Conservation (phyloP, 1,139 yeast genomes). For the Zygoascus meyerae region DNA sequence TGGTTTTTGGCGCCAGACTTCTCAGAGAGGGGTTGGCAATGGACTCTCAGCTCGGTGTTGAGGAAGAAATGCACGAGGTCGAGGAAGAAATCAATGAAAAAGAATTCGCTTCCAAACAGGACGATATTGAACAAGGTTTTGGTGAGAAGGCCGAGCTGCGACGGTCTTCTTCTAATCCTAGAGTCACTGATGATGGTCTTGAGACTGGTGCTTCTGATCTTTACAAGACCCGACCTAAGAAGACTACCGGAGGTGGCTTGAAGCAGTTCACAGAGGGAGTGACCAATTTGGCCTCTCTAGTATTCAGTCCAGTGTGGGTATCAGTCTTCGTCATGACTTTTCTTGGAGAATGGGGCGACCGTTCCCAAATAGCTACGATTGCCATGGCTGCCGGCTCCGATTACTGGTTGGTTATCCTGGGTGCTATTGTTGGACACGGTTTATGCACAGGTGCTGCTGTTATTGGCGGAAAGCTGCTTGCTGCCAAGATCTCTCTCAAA, state of each 20-base stretch:
- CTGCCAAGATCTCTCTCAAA: slow-evolving; percentile 84
- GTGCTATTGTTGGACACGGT: slow-evolving; percentile 87
- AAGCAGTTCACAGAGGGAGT: slow-evolving; percentile 34
- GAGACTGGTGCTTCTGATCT: slow-evolving; percentile 25
- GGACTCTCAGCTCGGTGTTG: slow-evolving; percentile 81
- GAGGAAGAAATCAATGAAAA: slow-evolving; percentile 81
- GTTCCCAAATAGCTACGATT: slow-evolving; percentile 95
- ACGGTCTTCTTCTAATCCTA: slow-evolving; percentile 28
- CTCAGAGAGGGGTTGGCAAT: slow-evolving; percentile 74
- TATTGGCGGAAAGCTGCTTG: slow-evolving; percentile 83
- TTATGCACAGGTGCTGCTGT: slow-evolving; percentile 93
- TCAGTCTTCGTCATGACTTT: slow-evolving; percentile 96
- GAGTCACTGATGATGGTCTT: slow-evolving; percentile 30
- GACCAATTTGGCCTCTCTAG: slow-evolving; percentile 50
- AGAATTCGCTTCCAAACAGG: slow-evolving; percentile 48
- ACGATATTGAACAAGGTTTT: slow-evolving; percentile 53
- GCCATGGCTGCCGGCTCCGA: slow-evolving; percentile 98
- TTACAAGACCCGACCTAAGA: slow-evolving; percentile 22
- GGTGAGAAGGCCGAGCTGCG: slow-evolving; percentile 23
- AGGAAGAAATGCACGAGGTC: slow-evolving; percentile 92
- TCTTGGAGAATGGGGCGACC: slow-evolving; percentile 98
- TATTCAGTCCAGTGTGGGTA: slow-evolving; percentile 86
- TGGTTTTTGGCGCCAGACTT: slow-evolving; percentile 76
- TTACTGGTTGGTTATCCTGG: slow-evolving; percentile 82
- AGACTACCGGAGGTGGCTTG: slow-evolving; percentile 17